Conservation (phyloP, 108 stramenopile species). For the Skeletonema costatum region DNA sequence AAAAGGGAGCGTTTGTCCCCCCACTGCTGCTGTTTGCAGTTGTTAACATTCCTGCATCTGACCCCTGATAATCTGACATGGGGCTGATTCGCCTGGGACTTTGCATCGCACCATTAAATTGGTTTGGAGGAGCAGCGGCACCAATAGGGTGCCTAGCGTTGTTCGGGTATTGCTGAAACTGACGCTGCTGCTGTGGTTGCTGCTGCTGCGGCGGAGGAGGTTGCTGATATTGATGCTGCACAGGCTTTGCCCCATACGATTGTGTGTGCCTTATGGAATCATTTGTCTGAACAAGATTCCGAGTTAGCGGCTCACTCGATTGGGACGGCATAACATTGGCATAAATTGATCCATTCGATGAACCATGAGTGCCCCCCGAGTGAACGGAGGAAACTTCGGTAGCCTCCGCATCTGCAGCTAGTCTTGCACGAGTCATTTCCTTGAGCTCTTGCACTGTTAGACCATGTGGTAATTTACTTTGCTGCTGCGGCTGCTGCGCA, state of each 20-base stretch:
- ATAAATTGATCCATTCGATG: slow-evolving; percentile 9
- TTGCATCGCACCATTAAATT: slow-evolving; percentile 15
- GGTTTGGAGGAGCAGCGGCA: slow-evolving; percentile 16
- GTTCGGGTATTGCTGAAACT: slow-evolving; percentile 7
- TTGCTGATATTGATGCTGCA: slow-evolving; percentile 9
- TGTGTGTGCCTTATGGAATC: slow-evolving; percentile 7
- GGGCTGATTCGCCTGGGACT: background rate
- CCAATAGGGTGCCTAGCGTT: slow-evolving; percentile 44
- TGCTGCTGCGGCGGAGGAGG: background rate
- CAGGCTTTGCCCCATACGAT: background rate
- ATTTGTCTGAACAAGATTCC: slow-evolving; percentile 24
- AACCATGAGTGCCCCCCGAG: slow-evolving; percentile 27
- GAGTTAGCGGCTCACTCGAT: slow-evolving; percentile 2
- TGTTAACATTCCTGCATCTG: slow-evolving; percentile 28
- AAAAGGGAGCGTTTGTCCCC: slow-evolving; percentile 8
- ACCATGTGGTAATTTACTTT: slow-evolving; percentile 83
- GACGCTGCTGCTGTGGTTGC: background rate
- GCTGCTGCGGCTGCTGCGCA: slow-evolving; percentile 13
- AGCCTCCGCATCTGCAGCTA: slow-evolving; percentile 69
- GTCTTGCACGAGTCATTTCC: slow-evolving; percentile 89
- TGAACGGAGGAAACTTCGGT: slow-evolving; percentile 23
- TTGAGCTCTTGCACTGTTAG: slow-evolving; percentile 93
- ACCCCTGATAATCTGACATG: slow-evolving; percentile 59
- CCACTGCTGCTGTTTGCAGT: slow-evolving; percentile 11
- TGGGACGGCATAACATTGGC: background rate